Evolutionary conservation across 2,329 filamentous ascomycete species (phyloP), one percentile per base, ranked within the genome.

Genomic region (Penicillium sp.): DNA sequence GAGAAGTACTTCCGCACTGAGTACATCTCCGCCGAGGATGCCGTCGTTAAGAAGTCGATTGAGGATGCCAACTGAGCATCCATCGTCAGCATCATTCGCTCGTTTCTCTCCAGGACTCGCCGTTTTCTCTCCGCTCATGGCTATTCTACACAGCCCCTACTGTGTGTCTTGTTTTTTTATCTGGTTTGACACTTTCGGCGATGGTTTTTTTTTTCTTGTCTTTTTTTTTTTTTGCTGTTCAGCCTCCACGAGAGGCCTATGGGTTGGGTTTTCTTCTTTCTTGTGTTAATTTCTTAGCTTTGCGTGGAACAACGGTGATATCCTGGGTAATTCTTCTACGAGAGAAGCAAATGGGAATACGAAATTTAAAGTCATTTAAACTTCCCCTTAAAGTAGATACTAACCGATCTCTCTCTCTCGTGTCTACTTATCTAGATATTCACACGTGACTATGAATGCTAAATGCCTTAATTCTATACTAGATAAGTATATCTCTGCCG

Each of bases 1-100:
- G 84, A 87, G 60, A 86, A 86, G 26, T 97, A 95, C 79, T 96
- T 99, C 64, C 74, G 75, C 4, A 79, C 76, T 22, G 76, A 77
- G 53, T 83, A 83, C 59, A 74, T 80, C 61, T 74, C 72, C 22
- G 76, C 78, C 7, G 78, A 73, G 60, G 76, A 75, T 45, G 76
- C 79, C 53, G 79, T 79, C 56, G 68, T 76, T 33, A 76, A 56
- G 19, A 22, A 57, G 19, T 47, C 42, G 7, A 19, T 55, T 26
- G 49, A 57, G 54, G 40, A 30, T 6, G n/a, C 30, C 19, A 13
- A 26, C 19, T 57, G 30, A 57, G 8, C n/a, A 22, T 37, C 44
- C 12, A 40, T 38, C 13, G 15, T 42, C 53, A 24, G 30, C 35
- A 30, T 19, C n/a, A 53, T 53, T 53, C 33, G n/a, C 26, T 28